These are phyloP conservation scores for Kazachstania bromeliacearum DNA, from an alignment of 805 yeast genomes.

Conservation along the genomic window DNA sequence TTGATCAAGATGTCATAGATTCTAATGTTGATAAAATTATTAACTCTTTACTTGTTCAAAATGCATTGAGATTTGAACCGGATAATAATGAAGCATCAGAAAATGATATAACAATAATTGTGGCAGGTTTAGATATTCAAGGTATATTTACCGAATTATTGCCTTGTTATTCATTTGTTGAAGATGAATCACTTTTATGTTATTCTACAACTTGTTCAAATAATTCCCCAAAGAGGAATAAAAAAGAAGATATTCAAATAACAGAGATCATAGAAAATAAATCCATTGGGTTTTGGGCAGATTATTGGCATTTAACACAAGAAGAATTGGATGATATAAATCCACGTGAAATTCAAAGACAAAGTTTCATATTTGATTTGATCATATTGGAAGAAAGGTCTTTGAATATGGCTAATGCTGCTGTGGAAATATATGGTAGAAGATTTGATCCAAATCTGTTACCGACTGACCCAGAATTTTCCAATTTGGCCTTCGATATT, in stretches of 20 bases:
- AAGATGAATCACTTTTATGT: conserved; percentile 33
- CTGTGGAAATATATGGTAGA: conserved; percentile 48
- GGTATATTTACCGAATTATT: conserved; percentile 31
- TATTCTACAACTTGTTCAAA: conserved; percentile 32
- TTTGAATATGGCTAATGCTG: conserved; percentile 55
- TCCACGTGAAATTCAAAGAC: conserved; percentile 48
- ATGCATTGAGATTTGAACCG: conserved; percentile 35
- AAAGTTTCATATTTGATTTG: conserved; percentile 67
- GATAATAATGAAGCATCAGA: conserved; percentile 17
- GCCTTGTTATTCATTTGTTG: conserved; percentile 27
- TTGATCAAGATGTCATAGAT: conserved; percentile 41
- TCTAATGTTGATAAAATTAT: conserved; percentile 42
- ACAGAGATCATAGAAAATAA: conserved; percentile 31
- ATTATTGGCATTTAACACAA: conserved; percentile 53
- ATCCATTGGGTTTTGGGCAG: conserved; percentile 48
- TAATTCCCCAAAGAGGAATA: conserved; percentile 7
- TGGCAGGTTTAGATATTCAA: conserved; percentile 27
- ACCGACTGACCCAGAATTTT: conserved; percentile 46
- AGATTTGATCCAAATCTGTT: conserved; percentile 36
- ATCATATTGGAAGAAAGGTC: conserved; percentile 63
- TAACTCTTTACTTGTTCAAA: conserved; percentile 32
- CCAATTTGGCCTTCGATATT: conserved; percentile 47
- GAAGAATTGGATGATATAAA: conserved; percentile 45
- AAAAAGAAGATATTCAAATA: conserved; percentile 20
- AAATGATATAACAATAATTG: conserved; percentile 28